Evolutionary conservation across 2,329 filamentous ascomycete species (phyloP).

Genomic region (Talaromyces rugulosus): DNA sequence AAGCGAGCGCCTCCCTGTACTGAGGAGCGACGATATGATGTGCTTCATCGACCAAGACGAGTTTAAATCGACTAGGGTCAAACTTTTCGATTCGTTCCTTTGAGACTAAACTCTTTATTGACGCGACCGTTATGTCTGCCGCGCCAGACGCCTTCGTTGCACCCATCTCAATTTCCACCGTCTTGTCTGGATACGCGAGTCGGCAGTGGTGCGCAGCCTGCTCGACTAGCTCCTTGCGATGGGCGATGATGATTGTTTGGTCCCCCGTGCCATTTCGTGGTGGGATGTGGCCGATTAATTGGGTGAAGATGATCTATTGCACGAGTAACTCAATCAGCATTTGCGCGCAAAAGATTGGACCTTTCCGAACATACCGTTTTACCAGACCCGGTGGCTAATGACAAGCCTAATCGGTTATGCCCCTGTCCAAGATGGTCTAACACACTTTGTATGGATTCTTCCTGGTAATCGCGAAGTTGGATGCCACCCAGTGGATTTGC

Average conservation of each 20-base stretch:
- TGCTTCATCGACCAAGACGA: conserved; percentile 90
- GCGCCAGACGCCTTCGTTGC: conserved; percentile 67
- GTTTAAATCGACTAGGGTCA: conserved; percentile 73
- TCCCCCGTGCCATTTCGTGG: conserved; percentile 54
- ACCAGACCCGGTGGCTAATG: conserved; percentile 79
- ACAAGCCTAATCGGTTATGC: conserved; percentile 76
- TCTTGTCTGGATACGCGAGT: conserved; percentile 72
- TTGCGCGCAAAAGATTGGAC: neutral
- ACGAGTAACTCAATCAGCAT: neutral
- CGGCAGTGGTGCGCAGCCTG: conserved; percentile 85
- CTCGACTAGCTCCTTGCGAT: conserved; percentile 88
- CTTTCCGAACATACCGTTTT: conserved; percentile 63
- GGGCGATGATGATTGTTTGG: conserved; percentile 85
- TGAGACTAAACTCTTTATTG: conserved; percentile 77
- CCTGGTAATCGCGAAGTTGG: conserved; percentile 75
- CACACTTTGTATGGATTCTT: conserved; percentile 85
- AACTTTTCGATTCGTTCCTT: conserved; percentile 76
- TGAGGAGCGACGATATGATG: conserved; percentile 88
- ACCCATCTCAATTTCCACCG: conserved; percentile 89
- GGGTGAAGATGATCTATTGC: conserved; percentile 83
- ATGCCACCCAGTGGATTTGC: conserved; percentile 35
- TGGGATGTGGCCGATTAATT: conserved; percentile 75
- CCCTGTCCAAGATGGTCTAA: conserved; percentile 64
- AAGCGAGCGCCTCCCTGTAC: conserved; percentile 70
- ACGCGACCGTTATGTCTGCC: conserved; percentile 92